Base-by-base conservation (phyloP, 352 stramenopile species). In the Thalassiosira mediterranea region DNA sequence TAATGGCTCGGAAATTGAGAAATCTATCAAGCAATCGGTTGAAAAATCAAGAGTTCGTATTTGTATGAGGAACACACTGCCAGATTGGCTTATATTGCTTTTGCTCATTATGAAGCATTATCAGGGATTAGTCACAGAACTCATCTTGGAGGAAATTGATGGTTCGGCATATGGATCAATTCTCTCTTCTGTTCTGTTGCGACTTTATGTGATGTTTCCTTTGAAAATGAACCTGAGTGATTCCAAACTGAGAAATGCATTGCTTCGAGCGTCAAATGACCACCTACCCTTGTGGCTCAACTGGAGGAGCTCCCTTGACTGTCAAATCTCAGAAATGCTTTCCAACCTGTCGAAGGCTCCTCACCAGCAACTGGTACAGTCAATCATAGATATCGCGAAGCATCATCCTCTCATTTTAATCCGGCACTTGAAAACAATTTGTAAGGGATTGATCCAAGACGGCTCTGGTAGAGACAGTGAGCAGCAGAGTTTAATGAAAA, bases 331-430 rank as follows among this genome's bases (percentile, higher is more conserved):
- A 8, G 76, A 83, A 8, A 80, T 90, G 51, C n/a, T 92, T n/a
- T 53, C 59, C 11, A 70, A 77, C 19, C 26, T 89, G 5, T 61
- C 61, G 4, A 72, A 57, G 28, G 65, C 56, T 29, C 49, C 70
- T 29, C 61, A 78, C 25, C 28, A 63, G 19, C 70, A 61, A 29
- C 58, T 84, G 17, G 42, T 81, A 15, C 79, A 86, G 46, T 59
- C 60, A n/a, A 59, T 87, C 10, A 46, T 47, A 34, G 81, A 90
- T 10, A 52, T 76, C 49, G 53, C 81, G 0, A 84, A 89, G 32
- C 76, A 82, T 23, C 79, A 90, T 31, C 81, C 86, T 63, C 59
- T 90, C 19, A 44, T 92, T 56, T 53, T 90, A 5, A 49, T 90
- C 7, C 49, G 81, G 37, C 87, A 90, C 42, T 34, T 87, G 4